Percentiles rank a stretch among this genome's conserved stretches.
These are phyloP conservation scores for Hyphopichia khmerensis DNA, from an alignment of 1,139 yeast genomes.

Conservation along the genomic window DNA sequence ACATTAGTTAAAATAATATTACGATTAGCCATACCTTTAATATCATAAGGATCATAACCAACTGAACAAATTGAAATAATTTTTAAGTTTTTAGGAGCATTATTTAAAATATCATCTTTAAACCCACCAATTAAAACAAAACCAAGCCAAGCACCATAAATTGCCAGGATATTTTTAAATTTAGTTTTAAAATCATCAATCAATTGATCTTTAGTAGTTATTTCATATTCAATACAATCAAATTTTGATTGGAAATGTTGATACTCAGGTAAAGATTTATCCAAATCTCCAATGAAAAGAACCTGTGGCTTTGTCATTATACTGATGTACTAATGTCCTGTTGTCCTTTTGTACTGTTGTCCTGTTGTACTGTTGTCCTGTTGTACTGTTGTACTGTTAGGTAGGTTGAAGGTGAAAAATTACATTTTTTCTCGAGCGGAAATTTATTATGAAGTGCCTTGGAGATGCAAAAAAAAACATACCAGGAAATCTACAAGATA, in stretches of 20 bases:
- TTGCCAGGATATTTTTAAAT: slow-evolving; percentile 48
- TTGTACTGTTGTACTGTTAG: too few relatives aligned
- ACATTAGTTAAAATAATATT: slow-evolving; percentile 64
- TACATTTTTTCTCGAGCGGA: too few relatives aligned
- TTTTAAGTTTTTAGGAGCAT: slow-evolving; percentile 52
- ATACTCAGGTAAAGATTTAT: slow-evolving; percentile 36
- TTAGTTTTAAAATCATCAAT: slow-evolving; percentile 33
- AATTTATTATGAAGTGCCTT: too few relatives aligned
- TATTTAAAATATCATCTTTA: slow-evolving; percentile 42
- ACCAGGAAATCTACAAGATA: too few relatives aligned
- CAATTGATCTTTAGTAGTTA: slow-evolving; percentile 43
- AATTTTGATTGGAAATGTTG: slow-evolving; percentile 34
- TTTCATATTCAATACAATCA: slow-evolving; percentile 42
- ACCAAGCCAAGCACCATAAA: slow-evolving; percentile 67
- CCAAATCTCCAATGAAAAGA: slow-evolving; percentile 45
- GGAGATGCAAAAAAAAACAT: too few relatives aligned
- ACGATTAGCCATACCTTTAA: slow-evolving; percentile 30
- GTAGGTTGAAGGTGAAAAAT: too few relatives aligned
- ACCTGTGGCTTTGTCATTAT: slow-evolving; percentile 22
- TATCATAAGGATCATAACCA: slow-evolving; percentile 66
- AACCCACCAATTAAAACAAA: slow-evolving; percentile 52
- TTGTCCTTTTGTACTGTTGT: too few relatives aligned
- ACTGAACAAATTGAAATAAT: slow-evolving; percentile 68
- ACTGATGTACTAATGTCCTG: too few relatives aligned
- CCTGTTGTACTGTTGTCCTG: too few relatives aligned